Evolutionary conservation across 2,329 filamentous ascomycete genomes (phyloP), one percentile per base, ranked within the genome.

Genomic region (Xylariaceae sp.): DNA sequence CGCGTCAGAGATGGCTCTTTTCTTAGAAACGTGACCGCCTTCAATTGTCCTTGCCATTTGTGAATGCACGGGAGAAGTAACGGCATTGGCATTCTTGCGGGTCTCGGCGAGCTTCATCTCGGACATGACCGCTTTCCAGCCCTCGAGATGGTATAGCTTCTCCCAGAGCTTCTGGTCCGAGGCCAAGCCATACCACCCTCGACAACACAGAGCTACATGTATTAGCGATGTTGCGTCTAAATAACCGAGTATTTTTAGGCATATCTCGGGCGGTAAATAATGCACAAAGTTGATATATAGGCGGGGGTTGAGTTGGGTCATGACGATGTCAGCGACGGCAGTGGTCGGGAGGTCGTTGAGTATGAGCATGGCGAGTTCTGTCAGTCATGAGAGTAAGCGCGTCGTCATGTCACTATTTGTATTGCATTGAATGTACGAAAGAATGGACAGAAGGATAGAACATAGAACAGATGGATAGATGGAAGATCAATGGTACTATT

Each of bases 231-330:
- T 73, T 0, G 92, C 88, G 57, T 92, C 89, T 53, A 99, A 86
- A 70, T 92, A 94, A 13, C 88, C 87, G 49, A 99, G 87, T 50
- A 97, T 88, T 69, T 95, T 88, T 50, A 94, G 86, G 62, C 91
- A 95, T 68, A 99, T 89, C 73, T 99, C 94, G 30, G 90, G 86
- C 0, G 94, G 94, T 0, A 99, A 83, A 68, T 90, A 86, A 64
- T 85, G 79, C 48, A 96, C 86, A 57, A 96, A 96, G 75, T 99
- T 90, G 75, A 97, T 93, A 74, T 97, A 92, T 2, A 97, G 86
- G 55, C 92, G 82, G 3, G 92, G 90, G 63, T 87, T 89, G 15
- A 96, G 78, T 64, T 88, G 84, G 57, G 92, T 84, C 66, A 72
- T 67, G 51, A 96, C 90, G 56, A 97, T 89, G 50, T 88, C 82